Conservation (phyloP, 2,329 filamentous ascomycete species). For the Sporothrix schenckii region DNA sequence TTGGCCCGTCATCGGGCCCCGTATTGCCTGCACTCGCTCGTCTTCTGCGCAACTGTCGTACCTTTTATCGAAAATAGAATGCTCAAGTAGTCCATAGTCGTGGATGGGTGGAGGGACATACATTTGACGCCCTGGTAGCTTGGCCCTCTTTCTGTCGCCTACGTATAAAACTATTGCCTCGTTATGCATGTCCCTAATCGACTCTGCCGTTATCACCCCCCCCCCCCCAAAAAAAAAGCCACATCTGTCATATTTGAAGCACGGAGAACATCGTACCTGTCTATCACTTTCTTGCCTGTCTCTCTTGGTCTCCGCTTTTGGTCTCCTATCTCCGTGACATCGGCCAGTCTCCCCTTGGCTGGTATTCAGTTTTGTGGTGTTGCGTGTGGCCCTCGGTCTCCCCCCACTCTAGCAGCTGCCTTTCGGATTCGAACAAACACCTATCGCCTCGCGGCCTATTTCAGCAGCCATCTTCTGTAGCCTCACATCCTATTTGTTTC, state of each 20-base stretch:
- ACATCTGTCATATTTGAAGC: background rate
- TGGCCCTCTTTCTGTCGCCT: background rate
- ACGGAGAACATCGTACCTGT: background rate
- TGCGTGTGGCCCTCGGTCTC: background rate
- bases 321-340: background rate
- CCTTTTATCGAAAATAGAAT: background rate
- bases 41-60: background rate
- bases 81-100: too few species aligned
- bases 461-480: background rate
- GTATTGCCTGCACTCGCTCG: background rate
- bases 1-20: background rate
- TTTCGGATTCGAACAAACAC: background rate
- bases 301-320: background rate
- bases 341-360: background rate
- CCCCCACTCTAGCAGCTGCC: background rate
- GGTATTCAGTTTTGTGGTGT: background rate
- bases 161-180: background rate
- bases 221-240: background rate
- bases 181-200: background rate
- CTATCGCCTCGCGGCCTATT: background rate
- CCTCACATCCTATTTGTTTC: background rate
- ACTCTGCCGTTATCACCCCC: slow-evolving; percentile 1
- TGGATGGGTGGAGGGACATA: background rate
- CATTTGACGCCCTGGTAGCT: background rate
- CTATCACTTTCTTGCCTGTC: background rate